Base-by-base conservation (phyloP, 768 basidiomycete genomes). In the Kondoa subrosea region DNA sequence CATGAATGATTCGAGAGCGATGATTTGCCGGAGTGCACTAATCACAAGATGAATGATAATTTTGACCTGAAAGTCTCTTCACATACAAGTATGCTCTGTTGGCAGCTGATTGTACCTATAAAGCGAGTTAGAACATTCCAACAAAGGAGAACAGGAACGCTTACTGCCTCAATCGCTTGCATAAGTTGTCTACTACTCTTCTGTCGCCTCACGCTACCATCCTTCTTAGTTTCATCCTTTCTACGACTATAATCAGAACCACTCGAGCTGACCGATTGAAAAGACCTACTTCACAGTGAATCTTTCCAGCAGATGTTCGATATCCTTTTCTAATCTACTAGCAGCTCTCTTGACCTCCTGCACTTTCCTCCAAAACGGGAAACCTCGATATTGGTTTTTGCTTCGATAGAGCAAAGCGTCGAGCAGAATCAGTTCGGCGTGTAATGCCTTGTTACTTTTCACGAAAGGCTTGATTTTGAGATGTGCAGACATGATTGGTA, bases 301-400 rank as follows among this genome's bases (percentile, higher is more conserved):
- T 15, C 61, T 63, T 8, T 21, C 21, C 40, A 50, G 21, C 40
- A 50, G 40, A 8, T 8, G 40, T 21, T 50, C 40, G 8, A 50
- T 50, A 50, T 50, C 40, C 8, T 50, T 21, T 21, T 21, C 40
- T 8, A 50, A 8, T 50, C 40, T 50, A 50, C 40, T 50, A 8
- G 21, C 40, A 50, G 12, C 17, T 32, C 30, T 63, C 33, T 33
- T 63, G 61, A 27, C 14, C 30, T 63, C 61, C 3, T 14, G 29
- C 12, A 63, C 29, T 16, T 33, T 27, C n/a, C 29, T 3, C 61
- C 61, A 63, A 27, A 27, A 63, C 12, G 61, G 30, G 34, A 63
- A 63, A 27, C 27, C 61, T 32, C 61, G 16, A 32, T 63, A 63
- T 63, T 63, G 61, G 30, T 63, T 63, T n/a, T 63, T 63, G 61